These are phyloP conservation scores for Chalciporus piperatoides DNA, from an alignment of 1,284 basidiomycete species.

Conservation along the genomic window DNA sequence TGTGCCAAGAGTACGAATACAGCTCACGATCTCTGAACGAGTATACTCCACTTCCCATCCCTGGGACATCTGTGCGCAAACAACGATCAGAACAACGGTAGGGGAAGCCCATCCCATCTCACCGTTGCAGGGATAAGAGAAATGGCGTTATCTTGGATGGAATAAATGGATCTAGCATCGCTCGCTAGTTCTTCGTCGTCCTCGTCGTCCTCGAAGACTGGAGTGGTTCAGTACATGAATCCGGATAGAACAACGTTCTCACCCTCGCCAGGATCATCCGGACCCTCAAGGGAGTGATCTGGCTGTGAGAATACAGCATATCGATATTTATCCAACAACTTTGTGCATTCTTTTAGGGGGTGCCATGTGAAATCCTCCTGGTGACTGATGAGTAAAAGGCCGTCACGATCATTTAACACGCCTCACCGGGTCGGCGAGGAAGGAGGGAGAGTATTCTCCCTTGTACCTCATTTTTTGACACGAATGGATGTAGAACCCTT, in stretches of 20 bases:
- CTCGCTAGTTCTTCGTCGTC: conserved; percentile 21
- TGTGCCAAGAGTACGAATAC: conserved; percentile 39
- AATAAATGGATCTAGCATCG: conserved; percentile 22
- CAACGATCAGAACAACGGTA: conserved; percentile 7
- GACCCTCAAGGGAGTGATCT: conserved; percentile 44
- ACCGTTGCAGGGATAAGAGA: conserved; percentile 29
- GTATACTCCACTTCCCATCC: conserved; percentile 28
- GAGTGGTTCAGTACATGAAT: conserved; percentile 1
- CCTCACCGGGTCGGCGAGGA: conserved; percentile 81
- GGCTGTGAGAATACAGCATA: conserved; percentile 69
- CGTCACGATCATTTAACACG: not conserved
- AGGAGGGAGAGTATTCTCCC: conserved; percentile 86
- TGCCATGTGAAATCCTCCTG: conserved; percentile 79
- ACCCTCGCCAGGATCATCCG: conserved; percentile 27
- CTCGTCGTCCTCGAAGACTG: conserved; percentile 17
- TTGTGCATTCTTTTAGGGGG: conserved; percentile 58
- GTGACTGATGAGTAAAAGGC: conserved; percentile 3
- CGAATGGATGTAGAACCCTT: conserved; percentile 89
- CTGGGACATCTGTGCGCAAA: conserved; percentile 28
- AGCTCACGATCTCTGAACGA: conserved; percentile 32
- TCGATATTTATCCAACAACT: conserved; percentile 59
- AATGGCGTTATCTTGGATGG: conserved; percentile 19
- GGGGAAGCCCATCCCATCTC: conserved; percentile 3
- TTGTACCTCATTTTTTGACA: conserved; percentile 98
- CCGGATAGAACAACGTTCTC: not conserved